Base-by-base conservation (phyloP, 495 filamentous ascomycete genomes). In the Aspergillus funiculosus region DNA sequence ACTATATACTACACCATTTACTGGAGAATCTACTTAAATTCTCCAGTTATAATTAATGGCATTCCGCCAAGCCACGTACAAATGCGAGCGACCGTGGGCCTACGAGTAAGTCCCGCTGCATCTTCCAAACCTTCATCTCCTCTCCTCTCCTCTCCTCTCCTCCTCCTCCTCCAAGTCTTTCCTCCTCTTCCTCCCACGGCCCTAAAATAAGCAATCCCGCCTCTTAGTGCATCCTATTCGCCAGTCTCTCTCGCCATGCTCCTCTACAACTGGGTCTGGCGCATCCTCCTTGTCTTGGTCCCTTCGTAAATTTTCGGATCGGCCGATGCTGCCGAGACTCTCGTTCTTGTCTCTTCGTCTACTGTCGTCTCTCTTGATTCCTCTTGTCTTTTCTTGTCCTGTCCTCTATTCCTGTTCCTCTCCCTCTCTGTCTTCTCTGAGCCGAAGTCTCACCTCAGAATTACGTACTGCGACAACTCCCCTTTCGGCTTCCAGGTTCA, bases 321-420 rank as follows among this genome's bases (percentile, higher is more conserved):
- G 20, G 17, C 29, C 25, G 28, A 14, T 30, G 38, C 24, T 52
- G 48, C 46, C 46, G 46, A 49, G 46, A 43, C 38, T 35, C 32
- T 47, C 11, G 18, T 29, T 50, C 46, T 49, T 41, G 43, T 47
- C 52, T n/a, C n/a, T n/a, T n/a, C n/a, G n/a, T n/a, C 46, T 48
- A 46, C 31, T 26, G 46, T 50, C 50, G 42, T 34, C 35, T 43
- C n/a, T n/a, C n/a, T n/a, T n/a, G n/a, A n/a, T n/a, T 34, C 21
- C 36, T 56, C 45, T 54, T 51, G 35, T 51, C 44, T 53, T 46
- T 37, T 53, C 54, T 50, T 60, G 22, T 57, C 52, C 49, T 48
- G 8, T 43, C 43, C 50, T 31, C 43, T 50, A 43, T 39, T 38
- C 34, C 20, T 57, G 10, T 48, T 34, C 34, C 46, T 15, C 48